These are phyloP conservation scores for Nepenthes alata DNA, from an alignment of 179 eudicot genomes.

Conservation along the genomic window DNA sequence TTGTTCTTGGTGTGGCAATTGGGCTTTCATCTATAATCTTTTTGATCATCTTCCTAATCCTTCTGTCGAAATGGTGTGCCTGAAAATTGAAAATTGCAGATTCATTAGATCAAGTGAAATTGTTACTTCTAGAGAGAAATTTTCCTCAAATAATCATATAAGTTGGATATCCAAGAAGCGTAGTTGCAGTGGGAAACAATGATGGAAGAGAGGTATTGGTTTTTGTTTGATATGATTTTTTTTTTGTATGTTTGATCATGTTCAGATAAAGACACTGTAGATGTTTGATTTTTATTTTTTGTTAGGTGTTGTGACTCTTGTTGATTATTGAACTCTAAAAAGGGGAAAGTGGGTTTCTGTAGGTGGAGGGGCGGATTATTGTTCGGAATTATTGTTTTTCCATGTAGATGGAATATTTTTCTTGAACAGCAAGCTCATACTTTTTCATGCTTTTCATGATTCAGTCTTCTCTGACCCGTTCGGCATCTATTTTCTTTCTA, in stretches of 20 bases:
- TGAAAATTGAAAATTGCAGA: conserved; percentile 14
- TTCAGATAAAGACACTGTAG: no score
- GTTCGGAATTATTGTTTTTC: no score
- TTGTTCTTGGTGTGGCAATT: conserved; percentile 83
- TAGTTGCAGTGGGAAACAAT: background rate
- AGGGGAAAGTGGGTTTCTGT: no score
- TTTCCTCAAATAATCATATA: background rate
- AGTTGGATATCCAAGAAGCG: background rate
- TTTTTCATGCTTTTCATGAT: conserved; percentile 4
- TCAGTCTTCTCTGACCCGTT: conserved; percentile 1
- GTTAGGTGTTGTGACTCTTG: no score
- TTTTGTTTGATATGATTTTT: no score
- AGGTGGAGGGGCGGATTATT: no score
- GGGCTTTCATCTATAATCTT: conserved; percentile 73
- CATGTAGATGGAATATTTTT: no score
- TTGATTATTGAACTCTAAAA: no score
- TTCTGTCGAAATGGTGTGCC: conserved; percentile 60
- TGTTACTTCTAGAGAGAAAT: background rate
- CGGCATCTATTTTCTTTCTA: no score
- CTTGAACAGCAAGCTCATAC: background rate
- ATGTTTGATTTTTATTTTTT: no score
- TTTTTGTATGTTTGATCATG: no score
- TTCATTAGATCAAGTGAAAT: conserved; percentile 15
- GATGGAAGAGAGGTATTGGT: background rate
- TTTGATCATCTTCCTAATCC: conserved; percentile 60